A percentile compares a stretch with the other conserved stretches of the same genome.
Conservation (phyloP, 2,329 filamentous ascomycete species). For the Fusarium sp. region DNA sequence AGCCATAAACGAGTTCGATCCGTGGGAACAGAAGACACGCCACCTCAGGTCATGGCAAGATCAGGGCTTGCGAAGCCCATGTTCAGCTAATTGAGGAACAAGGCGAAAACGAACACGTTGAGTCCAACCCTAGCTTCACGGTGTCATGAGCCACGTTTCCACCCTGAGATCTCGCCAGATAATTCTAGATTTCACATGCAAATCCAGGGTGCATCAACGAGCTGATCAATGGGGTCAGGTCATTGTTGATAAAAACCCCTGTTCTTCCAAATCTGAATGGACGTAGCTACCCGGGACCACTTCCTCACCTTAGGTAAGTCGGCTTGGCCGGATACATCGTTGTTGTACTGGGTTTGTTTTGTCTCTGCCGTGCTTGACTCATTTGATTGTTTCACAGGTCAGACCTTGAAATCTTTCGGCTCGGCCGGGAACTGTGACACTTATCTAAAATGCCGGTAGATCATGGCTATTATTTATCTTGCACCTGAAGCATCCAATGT, state of each 20-base stretch:
- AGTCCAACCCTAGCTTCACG: background rate
- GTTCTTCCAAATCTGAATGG: slow-evolving; percentile 3
- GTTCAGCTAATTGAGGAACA: background rate
- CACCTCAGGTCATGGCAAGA: slow-evolving; percentile 36
- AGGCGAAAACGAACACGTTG: slow-evolving; percentile 25
- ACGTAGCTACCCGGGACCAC: slow-evolving; percentile 11
- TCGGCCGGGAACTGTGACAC: background rate
- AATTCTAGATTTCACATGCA: slow-evolving; percentile 18
- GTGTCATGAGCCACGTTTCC: slow-evolving; percentile 1
- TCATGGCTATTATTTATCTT: too few species aligned
- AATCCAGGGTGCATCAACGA: background rate
- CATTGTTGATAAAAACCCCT: slow-evolving; percentile 12
- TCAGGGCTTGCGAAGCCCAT: slow-evolving; percentile 16
- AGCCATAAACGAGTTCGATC: background rate
- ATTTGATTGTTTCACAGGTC: background rate
- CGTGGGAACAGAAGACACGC: slow-evolving; percentile 36
- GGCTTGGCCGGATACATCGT: background rate
- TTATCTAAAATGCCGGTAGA: background rate
- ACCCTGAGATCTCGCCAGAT: slow-evolving; percentile 10
- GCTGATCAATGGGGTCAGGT: slow-evolving; percentile 26
- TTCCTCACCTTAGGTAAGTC: background rate
- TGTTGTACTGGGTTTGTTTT: background rate
- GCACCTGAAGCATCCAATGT: too few species aligned
- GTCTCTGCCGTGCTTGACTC: background rate
- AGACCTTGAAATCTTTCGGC: background rate